Conservation (phyloP, 257 asterid genomes). For the Verbascum thapsus region DNA sequence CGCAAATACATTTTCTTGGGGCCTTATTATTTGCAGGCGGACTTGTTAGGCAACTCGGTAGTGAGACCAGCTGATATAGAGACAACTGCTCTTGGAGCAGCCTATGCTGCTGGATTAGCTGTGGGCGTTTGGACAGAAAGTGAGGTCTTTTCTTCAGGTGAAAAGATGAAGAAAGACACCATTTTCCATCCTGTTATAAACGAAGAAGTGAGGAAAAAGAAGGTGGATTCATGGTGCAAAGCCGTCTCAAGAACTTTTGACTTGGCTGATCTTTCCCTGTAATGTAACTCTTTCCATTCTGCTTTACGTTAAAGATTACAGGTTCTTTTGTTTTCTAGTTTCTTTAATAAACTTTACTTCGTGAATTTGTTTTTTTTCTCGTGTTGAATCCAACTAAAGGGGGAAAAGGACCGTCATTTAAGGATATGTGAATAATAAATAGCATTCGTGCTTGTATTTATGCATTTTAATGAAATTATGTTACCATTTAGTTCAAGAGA, state of each 20-base stretch:
- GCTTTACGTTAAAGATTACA: not conserved
- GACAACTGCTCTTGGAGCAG: slow-evolving; percentile 98
- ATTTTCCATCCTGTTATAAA: slow-evolving; percentile 53
- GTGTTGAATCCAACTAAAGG: not conserved
- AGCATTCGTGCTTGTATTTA: no score
- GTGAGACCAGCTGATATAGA: slow-evolving; percentile 86
- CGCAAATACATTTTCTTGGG: no score
- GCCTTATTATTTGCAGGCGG: slow-evolving; percentile 52
- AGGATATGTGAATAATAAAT: no score
- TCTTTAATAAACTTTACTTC: slow-evolving; percentile 5
- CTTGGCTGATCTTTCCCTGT: slow-evolving; percentile 80
- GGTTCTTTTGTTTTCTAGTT: not conserved
- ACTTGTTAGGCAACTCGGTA: slow-evolving; percentile 75
- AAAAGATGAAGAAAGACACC: slow-evolving; percentile 54
- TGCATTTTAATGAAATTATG: no score
- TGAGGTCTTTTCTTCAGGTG: slow-evolving; percentile 62
- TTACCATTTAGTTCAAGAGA: no score
- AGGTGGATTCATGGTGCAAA: slow-evolving; percentile 86
- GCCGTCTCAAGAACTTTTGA: slow-evolving; percentile 80
- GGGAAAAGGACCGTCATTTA: no score
- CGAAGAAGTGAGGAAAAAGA: slow-evolving; percentile 69
- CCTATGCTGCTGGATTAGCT: slow-evolving; percentile 94
- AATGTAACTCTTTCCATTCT: not conserved
- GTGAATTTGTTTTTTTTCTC: not conserved
- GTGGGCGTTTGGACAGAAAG: slow-evolving; percentile 77